A percentile compares a stretch with the other conserved stretches of the same genome.
These are phyloP conservation scores for Talaromyces sp. DNA, from an alignment of 2,329 filamentous ascomycete species.

Conservation along the genomic window DNA sequence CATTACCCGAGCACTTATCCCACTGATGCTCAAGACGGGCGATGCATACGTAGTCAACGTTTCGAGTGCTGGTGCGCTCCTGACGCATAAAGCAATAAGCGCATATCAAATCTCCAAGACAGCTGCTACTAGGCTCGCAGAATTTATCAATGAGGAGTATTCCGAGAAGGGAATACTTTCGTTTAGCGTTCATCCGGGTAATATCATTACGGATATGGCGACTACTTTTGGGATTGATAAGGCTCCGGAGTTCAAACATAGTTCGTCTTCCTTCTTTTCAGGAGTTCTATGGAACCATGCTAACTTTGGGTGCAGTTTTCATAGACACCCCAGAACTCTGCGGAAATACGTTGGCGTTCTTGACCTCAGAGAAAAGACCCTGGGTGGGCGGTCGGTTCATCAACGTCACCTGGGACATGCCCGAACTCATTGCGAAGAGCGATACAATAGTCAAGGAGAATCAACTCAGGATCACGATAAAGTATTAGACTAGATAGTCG, in stretches of 20 bases:
- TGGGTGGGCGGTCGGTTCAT: constrained; percentile 26
- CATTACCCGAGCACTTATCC: constrained; percentile 45
- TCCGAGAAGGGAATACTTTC: constrained; percentile 36
- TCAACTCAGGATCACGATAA: constrained; percentile 42
- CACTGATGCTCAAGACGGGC: constrained; percentile 32
- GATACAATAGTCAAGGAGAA: constrained; percentile 22
- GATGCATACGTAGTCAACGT: constrained; percentile 49
- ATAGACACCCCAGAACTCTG: constrained; percentile 31
- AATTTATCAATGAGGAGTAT: constrained; percentile 48
- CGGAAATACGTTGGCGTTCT: constrained; percentile 24
- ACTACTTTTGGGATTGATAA: background rate
- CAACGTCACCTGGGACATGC: constrained; percentile 22
- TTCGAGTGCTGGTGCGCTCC: constrained; percentile 43
- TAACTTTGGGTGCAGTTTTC: constrained; percentile 3
- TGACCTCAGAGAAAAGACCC: constrained; percentile 24
- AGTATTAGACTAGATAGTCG: constrained; percentile 1
- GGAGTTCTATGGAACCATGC: constrained; percentile 15
- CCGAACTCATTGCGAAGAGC: constrained; percentile 20
- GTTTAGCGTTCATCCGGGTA: constrained; percentile 47
- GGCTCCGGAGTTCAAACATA: background rate
- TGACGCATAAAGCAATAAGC: constrained; percentile 36
- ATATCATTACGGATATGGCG: constrained; percentile 45
- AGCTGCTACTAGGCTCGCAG: constrained; percentile 44
- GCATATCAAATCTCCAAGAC: constrained; percentile 50
- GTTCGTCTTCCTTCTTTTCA: background rate